phyloP scores from a whole-genome alignment of 805 yeast genomes.

The Saturnispora dispora region DNA sequence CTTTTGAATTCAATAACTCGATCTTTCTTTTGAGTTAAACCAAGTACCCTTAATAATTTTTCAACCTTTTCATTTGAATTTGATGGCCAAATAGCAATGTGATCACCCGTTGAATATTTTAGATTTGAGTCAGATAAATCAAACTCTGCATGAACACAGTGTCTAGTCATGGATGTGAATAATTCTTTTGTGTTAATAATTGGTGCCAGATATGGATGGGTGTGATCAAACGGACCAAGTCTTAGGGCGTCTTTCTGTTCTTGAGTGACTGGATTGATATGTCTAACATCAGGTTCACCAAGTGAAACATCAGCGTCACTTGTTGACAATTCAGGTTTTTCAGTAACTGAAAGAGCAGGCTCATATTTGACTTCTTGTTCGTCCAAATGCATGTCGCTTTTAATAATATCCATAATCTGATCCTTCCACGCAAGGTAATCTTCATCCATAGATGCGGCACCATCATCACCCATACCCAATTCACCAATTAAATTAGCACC shows the following conservation, averaged over 20 bases:
- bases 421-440: constrained; percentile 89
- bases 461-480: constrained; percentile 88
- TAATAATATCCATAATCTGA: constrained; percentile 48
- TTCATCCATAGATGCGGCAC: constrained; percentile 81
- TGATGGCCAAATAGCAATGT: constrained; percentile 83
- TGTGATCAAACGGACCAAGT: constrained; percentile 20
- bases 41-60: constrained; percentile 52
- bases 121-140: constrained; percentile 76
- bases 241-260: constrained; percentile 2
- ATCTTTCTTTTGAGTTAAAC: constrained; percentile 42
- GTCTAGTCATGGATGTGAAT: constrained; percentile 56
- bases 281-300: constrained; percentile 75
- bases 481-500: constrained; percentile 58
- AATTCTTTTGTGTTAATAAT: constrained; percentile 41
- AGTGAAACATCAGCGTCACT: constrained; percentile 35
- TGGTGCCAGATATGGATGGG: constrained; percentile 60
- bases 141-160: constrained; percentile 57
- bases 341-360: constrained; percentile 43
- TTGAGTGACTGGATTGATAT: constrained; percentile 28
- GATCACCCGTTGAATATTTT: constrained; percentile 88
- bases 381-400: constrained; percentile 2
- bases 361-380: constrained; percentile 34
- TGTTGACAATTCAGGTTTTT: constrained; percentile 7
- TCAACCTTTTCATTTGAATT: constrained; percentile 62
- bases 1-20: constrained; percentile 51